These are phyloP conservation scores for Westerdykella aurantiaca DNA, from an alignment of 2,329 filamentous ascomycete genomes.

Conservation along the genomic window DNA sequence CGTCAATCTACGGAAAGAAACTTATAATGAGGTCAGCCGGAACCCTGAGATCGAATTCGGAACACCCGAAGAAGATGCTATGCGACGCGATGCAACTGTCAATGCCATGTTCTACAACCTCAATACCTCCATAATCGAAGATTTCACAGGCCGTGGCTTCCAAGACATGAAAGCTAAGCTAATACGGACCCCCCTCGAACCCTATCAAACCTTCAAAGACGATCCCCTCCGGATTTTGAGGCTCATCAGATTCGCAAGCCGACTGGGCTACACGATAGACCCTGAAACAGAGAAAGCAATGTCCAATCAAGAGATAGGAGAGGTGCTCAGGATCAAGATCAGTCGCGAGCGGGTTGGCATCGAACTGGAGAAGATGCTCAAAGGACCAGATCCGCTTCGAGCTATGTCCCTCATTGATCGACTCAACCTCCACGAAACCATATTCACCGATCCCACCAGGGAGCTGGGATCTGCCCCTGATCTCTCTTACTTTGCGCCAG, in stretches of 20 bases:
- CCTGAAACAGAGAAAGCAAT: slow-evolving; percentile 63
- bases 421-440: slow-evolving; percentile 62
- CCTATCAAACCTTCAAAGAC: slow-evolving; percentile 88
- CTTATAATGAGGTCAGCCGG: slow-evolving; percentile 79
- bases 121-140: slow-evolving; percentile 71
- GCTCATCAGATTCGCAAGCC: slow-evolving; percentile 83
- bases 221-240: slow-evolving; percentile 84
- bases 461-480: slow-evolving; percentile 51
- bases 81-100: slow-evolving; percentile 84
- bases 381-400: slow-evolving; percentile 55
- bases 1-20: slow-evolving; percentile 90
- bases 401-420: slow-evolving; percentile 62
- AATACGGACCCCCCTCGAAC: slow-evolving; percentile 80
- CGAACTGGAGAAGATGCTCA: slow-evolving; percentile 88
- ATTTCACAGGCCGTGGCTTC: slow-evolving; percentile 71
- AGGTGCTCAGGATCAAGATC: slow-evolving; percentile 79
- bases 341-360: slow-evolving; percentile 82
- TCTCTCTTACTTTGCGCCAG: slow-evolving; percentile 54
- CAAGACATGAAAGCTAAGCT: slow-evolving; percentile 65
- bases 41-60: slow-evolving; percentile 93
- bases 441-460: slow-evolving; percentile 65
- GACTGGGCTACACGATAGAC: slow-evolving; percentile 75
- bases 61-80: slow-evolving; percentile 81
- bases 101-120: slow-evolving; percentile 97
- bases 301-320: slow-evolving; percentile 69